These are phyloP conservation scores for Plasmodium vinckei DNA, from an alignment of 169 alveolate species.

Conservation along the genomic window DNA sequence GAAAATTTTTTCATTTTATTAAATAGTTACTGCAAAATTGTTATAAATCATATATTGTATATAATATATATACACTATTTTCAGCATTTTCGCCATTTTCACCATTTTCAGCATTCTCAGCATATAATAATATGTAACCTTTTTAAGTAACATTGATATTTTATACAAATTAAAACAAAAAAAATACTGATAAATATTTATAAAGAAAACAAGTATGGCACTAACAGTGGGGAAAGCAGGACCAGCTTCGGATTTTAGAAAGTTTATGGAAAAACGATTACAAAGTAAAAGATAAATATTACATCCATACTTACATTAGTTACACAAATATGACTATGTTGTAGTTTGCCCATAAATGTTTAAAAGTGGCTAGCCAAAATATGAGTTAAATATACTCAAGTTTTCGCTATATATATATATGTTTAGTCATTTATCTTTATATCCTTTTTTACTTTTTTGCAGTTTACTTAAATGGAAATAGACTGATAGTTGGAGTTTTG, in stretches of 20 bases:
- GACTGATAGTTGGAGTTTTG: constrained; percentile 96
- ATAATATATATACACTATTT: too few relatives aligned
- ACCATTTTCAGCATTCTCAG: neutral
- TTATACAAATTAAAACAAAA: too few relatives aligned
- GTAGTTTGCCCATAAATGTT: too few relatives aligned
- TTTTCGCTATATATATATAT: neutral
- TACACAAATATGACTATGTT: too few relatives aligned
- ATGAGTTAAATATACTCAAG: too few relatives aligned
- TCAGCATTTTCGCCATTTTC: too few relatives aligned
- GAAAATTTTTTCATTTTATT: too few relatives aligned
- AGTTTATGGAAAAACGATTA: constrained; percentile 92
- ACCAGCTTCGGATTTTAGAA: constrained; percentile 91
- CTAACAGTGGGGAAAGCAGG: constrained; percentile 90
- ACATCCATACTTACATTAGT: neutral
- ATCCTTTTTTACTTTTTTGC: constrained; percentile 15
- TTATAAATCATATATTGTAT: too few relatives aligned
- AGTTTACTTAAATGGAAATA: constrained; percentile 91
- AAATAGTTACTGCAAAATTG: too few relatives aligned
- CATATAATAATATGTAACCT: neutral
- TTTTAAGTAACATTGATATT: too few relatives aligned
- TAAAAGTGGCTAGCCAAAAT: too few relatives aligned
- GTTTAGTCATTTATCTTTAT: neutral
- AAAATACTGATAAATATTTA: too few relatives aligned
- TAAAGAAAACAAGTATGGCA: constrained; percentile 15
- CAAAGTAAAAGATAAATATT: constrained; percentile 82